Evolutionary conservation across 2,329 filamentous ascomycete genomes (phyloP), one percentile per base, ranked within the genome.

Genomic region (Claviceps sp.): DNA sequence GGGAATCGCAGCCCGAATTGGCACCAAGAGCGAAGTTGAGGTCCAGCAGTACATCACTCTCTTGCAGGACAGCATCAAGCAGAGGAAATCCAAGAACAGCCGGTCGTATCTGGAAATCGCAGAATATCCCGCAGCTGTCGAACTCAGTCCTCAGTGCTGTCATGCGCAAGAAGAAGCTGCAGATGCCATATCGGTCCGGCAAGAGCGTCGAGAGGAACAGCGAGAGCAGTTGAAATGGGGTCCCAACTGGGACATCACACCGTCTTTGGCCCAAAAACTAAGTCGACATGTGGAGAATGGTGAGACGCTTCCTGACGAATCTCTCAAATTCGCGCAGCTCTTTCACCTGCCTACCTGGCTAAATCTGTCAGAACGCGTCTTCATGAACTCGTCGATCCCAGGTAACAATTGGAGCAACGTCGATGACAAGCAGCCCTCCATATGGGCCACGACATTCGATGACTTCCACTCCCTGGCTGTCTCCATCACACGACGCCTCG

Each of bases 1-100:
- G 1, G 77, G 74, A 1, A 84, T 96, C 52, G 75, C 87, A 1
- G 60, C 67, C 8, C 72, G 76, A 0, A 71, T 95, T 16, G 72
- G 72, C 0, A 84, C 80, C 37, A 97, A 97, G 67, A 84, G 81
- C 53, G 76, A 81, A 56, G 63, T 84, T 8, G 89, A 96, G 66
- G 80, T 93, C 37, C 75, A 76, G 30, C 78, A 85, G 49, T 89
- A 89, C 62, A 64, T 94, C 4, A 61, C 71, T 6, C 64, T 86
- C 1, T 72, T 96, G 5, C 71, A 81, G 9, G 69, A 74, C 20
- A 73, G 71, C 1, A 58, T 70, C 5, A 65, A 72, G 38, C 62
- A 67, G 22, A 68, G 73, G 41, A 70, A 70, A 42, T 59, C 60
- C 18, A 70, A 61, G 64, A 26, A 57, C 22, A 54, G 57, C 6